A percentile compares a stretch with the other conserved stretches of the same genome.
These are phyloP conservation scores for Cytospora piceicola DNA, from an alignment of 2,329 filamentous ascomycete genomes.

Conservation along the genomic window DNA sequence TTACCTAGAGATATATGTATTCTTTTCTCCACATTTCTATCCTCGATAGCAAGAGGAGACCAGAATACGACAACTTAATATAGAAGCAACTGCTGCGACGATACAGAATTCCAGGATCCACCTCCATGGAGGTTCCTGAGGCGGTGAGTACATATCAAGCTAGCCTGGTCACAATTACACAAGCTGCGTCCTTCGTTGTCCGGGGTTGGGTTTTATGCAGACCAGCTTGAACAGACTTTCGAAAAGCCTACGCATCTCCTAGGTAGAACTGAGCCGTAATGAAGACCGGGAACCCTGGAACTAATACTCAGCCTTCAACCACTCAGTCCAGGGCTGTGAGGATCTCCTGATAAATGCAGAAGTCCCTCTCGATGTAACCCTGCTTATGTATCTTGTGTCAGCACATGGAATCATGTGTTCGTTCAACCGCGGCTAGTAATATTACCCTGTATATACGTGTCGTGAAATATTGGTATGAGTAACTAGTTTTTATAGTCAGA, in stretches of 20 bases:
- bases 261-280: not conserved
- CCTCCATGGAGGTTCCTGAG: too few relatives aligned
- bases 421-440: not conserved
- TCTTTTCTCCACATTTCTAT: too few relatives aligned
- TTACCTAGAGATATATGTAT: too few relatives aligned
- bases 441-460: not conserved
- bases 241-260: not conserved
- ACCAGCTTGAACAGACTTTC: not conserved
- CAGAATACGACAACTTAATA: too few relatives aligned
- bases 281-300: not conserved
- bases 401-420: conserved; percentile 6
- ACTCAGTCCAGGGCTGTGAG: not conserved
- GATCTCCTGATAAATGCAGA: not conserved
- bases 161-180: not conserved
- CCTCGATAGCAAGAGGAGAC: too few relatives aligned
- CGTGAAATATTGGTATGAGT: not conserved
- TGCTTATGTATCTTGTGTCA: conserved; percentile 21
- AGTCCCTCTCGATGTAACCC: not conserved
- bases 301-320: not conserved
- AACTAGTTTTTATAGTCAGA: not conserved
- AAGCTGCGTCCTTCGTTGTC: not conserved
- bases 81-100: too few relatives aligned
- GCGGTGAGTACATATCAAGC: not conserved
- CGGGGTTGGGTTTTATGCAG: too few relatives aligned
- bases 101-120: too few relatives aligned